Percentiles rank a stretch among this genome's conserved stretches.
These are phyloP conservation scores for Cladosporium colombiae DNA, from an alignment of 2,329 filamentous ascomycete genomes.

Conservation along the genomic window DNA sequence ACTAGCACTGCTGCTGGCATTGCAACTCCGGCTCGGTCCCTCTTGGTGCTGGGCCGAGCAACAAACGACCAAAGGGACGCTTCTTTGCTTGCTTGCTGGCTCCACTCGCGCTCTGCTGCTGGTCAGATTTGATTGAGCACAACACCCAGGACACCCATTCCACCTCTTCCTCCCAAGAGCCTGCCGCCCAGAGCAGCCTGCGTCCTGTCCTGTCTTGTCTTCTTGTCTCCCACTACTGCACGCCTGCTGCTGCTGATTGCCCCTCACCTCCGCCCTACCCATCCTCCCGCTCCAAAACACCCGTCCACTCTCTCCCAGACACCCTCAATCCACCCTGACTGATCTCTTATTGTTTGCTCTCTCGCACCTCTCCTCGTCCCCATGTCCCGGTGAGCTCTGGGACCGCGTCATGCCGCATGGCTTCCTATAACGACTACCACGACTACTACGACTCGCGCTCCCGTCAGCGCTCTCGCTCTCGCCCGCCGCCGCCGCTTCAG, in stretches of 20 bases:
- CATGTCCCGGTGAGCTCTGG: conserved; percentile 4
- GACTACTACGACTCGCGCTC: conserved; percentile 24
- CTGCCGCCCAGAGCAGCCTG: background rate
- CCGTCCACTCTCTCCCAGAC: background rate
- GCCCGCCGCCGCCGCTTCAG: conserved; percentile 5
- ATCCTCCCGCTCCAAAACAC: background rate
- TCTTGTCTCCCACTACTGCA: background rate
- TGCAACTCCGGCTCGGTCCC: background rate
- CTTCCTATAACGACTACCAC: conserved; percentile 27
- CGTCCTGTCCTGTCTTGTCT: background rate
- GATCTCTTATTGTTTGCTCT: background rate
- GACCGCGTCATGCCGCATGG: conserved; percentile 23
- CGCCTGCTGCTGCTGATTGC: background rate
- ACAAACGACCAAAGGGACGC: background rate
- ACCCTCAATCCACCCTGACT: background rate
- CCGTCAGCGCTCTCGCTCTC: conserved; percentile 19
- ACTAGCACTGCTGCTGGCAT: background rate
- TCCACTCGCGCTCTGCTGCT: background rate
- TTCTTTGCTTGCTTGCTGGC: background rate
- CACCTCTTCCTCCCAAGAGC: background rate
- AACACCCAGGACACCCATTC: background rate
- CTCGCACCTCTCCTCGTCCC: background rate
- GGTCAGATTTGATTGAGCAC: conserved; percentile 1
- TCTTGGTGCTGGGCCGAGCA: background rate
- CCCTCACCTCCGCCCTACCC: conserved; percentile 3